phyloP scores from a whole-genome alignment of 1,284 basidiomycete species.

The Hemileia vastatrix region DNA sequence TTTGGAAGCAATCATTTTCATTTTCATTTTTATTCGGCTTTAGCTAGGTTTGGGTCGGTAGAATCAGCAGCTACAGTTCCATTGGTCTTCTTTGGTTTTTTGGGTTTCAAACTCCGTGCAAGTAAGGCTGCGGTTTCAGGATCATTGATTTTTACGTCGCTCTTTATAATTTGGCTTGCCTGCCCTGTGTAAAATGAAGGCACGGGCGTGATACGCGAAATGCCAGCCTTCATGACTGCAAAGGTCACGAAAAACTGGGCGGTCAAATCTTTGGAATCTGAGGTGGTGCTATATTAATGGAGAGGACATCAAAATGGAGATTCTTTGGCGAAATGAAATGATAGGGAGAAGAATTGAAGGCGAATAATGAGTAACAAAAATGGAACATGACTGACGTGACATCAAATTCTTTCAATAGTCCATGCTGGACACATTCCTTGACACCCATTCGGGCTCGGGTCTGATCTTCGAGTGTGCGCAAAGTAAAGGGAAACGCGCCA shows the following conservation, averaged over 20 bases:
- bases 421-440: constrained; percentile 89
- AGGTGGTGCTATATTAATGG: constrained; percentile 29
- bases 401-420: constrained; percentile 78
- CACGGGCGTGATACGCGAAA: constrained; percentile 51
- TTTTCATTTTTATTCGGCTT: too few species aligned
- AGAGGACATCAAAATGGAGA: constrained; percentile 5
- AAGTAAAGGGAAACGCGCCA: constrained; percentile 93
- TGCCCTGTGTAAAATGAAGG: constrained; percentile 85
- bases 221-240: constrained; percentile 39
- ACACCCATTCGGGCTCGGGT: constrained; percentile 89
- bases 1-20: too few species aligned
- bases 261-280: constrained; percentile 28
- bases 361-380: neutral
- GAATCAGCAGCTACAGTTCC: constrained; percentile 43
- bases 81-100: constrained; percentile 74
- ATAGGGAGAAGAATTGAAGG: neutral
- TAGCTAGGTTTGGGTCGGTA: too few species aligned
- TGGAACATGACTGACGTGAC: constrained; percentile 46
- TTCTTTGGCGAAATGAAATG: neutral
- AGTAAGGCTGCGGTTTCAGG: constrained; percentile 70
- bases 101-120: constrained; percentile 71
- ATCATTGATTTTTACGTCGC: constrained; percentile 78
- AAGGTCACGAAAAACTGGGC: constrained; percentile 37
- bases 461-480: constrained; percentile 87
- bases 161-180: constrained; percentile 77